Conservation (phyloP, 768 basidiomycete genomes). For the Leccinellum albellum region DNA sequence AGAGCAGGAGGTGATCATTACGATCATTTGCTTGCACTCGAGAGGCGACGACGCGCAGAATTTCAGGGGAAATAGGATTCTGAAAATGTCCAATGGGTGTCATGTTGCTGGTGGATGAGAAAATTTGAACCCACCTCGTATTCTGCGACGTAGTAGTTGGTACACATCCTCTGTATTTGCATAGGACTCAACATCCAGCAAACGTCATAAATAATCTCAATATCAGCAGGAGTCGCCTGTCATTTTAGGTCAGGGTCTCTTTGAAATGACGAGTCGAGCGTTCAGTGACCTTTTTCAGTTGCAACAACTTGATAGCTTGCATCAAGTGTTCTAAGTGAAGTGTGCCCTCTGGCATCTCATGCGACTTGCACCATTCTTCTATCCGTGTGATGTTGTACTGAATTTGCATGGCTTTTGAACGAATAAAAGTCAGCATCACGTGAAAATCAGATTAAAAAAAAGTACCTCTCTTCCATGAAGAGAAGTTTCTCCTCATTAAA, state of each 20-base stretch:
- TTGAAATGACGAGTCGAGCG: not conserved
- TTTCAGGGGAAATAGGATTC: constrained; percentile 97
- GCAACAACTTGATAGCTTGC: constrained; percentile 98
- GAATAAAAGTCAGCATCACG: not conserved
- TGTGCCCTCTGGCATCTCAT: constrained; percentile 98
- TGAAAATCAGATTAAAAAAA: constrained; percentile 4
- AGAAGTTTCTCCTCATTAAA: constrained; percentile 97
- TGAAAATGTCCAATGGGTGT: constrained; percentile 28
- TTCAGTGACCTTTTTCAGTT: constrained; percentile 84
- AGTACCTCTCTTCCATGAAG: constrained; percentile 98
- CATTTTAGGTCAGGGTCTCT: constrained; percentile 8
- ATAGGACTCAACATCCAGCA: constrained; percentile 99
- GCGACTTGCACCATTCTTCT: constrained; percentile 99
- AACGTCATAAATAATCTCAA: constrained; percentile 98
- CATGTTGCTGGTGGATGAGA: not conserved
- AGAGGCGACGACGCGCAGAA: constrained; percentile 92
- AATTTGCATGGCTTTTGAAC: constrained; percentile 90
- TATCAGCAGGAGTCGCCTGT: constrained; percentile 89
- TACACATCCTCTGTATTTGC: constrained; percentile 99
- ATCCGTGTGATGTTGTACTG: constrained; percentile 98
- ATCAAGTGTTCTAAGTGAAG: constrained; percentile 97
- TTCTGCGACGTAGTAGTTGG: constrained; percentile 98
- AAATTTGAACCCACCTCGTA: constrained; percentile 69
- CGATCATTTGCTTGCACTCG: constrained; percentile 95
- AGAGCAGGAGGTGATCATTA: constrained; percentile 92